Conservation (phyloP, 768 basidiomycete genomes). For the Kwoniella newhampshirensis region DNA sequence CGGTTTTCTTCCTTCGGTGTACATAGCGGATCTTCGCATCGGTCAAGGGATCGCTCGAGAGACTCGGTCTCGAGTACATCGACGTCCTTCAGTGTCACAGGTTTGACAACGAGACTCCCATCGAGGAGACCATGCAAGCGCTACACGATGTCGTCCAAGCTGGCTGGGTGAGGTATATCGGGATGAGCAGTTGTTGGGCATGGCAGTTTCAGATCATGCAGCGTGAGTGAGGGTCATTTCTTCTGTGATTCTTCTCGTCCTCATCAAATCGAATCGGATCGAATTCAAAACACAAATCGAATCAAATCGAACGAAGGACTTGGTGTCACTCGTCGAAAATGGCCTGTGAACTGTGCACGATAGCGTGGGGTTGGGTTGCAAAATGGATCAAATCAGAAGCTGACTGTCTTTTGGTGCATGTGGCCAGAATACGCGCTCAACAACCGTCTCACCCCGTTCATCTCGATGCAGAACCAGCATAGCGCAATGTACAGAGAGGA, state of each 20-base stretch:
- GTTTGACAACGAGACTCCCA: conserved; percentile 63
- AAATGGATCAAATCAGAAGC: not conserved
- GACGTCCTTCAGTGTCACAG: conserved; percentile 68
- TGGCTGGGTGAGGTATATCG: conserved; percentile 55
- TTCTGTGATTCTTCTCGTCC: not conserved
- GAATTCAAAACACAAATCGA: no score
- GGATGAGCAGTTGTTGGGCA: conserved; percentile 55
- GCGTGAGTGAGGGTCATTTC: no score
- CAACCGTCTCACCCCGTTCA: conserved; percentile 64
- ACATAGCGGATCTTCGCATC: conserved; percentile 66
- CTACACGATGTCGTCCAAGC: conserved; percentile 55
- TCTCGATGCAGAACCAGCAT: conserved; percentile 71
- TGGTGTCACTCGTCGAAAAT: no score
- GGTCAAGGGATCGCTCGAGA: conserved; percentile 59
- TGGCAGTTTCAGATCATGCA: conserved; percentile 52
- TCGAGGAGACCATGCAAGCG: conserved; percentile 61
- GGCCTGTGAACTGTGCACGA: no score
- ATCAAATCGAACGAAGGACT: no score
- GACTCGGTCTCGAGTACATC: conserved; percentile 73
- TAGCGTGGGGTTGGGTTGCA: no score
- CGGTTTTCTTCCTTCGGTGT: not conserved
- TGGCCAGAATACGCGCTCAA: conserved; percentile 62
- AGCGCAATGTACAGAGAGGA: conserved; percentile 66
- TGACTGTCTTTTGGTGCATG: no score
- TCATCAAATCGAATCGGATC: no score